Base-by-base conservation (phyloP, 2,329 filamentous ascomycete species). In the Sclerotinia nivalis region DNA sequence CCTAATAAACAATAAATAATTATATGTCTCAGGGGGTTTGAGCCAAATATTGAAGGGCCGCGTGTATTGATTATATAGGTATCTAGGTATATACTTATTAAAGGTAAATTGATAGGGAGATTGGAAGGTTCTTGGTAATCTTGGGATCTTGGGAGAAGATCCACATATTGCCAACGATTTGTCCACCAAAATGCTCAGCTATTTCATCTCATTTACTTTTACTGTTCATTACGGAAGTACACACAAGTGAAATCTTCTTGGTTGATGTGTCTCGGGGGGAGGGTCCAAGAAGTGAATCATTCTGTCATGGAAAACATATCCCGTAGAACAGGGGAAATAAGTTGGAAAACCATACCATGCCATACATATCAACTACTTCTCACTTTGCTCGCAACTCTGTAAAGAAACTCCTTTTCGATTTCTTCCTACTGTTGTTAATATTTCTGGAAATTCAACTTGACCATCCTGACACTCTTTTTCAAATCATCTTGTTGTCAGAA, bases 131-230 rank as follows among this genome's bases (percentile, higher is more conserved):
- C 60, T 64, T 64, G 45, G 45, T 64, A 64, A 64, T 64, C 45
- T 64, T 64, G 60, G 60, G 60, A 64, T 64, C 45, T 64, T 64
- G 60, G 60, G 60, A 50, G n/a, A 49, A 50, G 60, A 50, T 64
- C 60, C 60, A 64, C 60, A 64, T 64, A 28, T 37, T 62, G 59
- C 43, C 59, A 49, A 18, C 58, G 37, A 60, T 45, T 34, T 34
- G 60, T 18, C 45, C 60, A 62, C 12, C 60, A 12, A 62, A 12
- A 62, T 12, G 60, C 28, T 50, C 60, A 62, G 45, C 45, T 45
- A 62, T 64, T 37, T 50, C 12, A 49, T 49, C 59, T 62, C 43
- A 49, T 61, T 50, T 62, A 12, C 56, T 18, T n/a, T n/a, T 37
- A 20, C 40, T 37, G 54, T n/a, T 56, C 4, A 43, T 15, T 15